phyloP scores from a whole-genome alignment of 2,329 filamentous ascomycete genomes.

The Penicillium rolfsii region DNA sequence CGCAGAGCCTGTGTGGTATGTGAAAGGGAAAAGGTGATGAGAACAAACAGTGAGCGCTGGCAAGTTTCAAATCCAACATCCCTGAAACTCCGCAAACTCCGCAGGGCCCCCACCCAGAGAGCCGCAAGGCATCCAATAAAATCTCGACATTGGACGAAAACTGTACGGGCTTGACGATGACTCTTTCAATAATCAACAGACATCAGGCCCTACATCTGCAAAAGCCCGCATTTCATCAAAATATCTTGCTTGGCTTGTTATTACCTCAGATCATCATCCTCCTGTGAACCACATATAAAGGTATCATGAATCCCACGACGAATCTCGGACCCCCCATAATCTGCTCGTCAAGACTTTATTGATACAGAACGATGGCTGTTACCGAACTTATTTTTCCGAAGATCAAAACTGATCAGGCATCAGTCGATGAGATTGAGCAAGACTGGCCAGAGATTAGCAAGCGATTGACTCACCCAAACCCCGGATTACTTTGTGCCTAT shows the following conservation, averaged over 20 bases:
- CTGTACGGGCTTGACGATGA: background rate
- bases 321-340: background rate
- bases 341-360: background rate
- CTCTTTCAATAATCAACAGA: background rate
- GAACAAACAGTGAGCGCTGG: background rate
- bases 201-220: no score
- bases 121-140: background rate
- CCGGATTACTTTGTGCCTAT: conserved; percentile 10
- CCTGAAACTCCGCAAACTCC: conserved; percentile 9
- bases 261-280: no score
- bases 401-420: conserved; percentile 11
- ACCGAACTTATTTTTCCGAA: conserved; percentile 15
- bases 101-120: background rate
- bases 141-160: background rate
- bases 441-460: conserved; percentile 9
- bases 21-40: background rate
- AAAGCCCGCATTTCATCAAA: background rate
- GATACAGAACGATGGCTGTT: conserved; percentile 13
- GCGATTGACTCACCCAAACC: conserved; percentile 15
- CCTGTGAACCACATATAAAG: background rate
- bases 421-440: conserved; percentile 9
- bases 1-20: background rate
- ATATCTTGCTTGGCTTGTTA: background rate
- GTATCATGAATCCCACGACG: background rate
- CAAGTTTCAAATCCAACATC: background rate